These are phyloP conservation scores for Smallanthus sonchifolius DNA, from an alignment of 129 eudicot species.

Conservation along the genomic window DNA sequence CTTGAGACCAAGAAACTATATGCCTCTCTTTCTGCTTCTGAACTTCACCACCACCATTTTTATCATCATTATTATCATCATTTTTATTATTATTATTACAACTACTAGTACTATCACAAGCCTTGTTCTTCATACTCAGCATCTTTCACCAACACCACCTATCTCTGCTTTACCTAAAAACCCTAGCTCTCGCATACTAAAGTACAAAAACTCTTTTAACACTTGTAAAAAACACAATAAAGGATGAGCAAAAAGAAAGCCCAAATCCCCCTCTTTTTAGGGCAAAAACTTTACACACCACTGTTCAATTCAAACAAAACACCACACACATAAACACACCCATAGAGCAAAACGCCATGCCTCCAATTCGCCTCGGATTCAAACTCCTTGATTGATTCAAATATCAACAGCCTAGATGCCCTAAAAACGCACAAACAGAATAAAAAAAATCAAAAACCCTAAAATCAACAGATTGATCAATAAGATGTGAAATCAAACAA, in stretches of 20 bases:
- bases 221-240: background rate
- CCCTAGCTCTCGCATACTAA: conserved; percentile 54
- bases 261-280: conserved; percentile 32
- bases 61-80: background rate
- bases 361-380: conserved; percentile 40
- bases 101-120: conserved; percentile 17
- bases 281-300: conserved; percentile 38
- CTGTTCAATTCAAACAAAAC: conserved; percentile 43
- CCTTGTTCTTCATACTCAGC: conserved; percentile 56
- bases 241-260: conserved; percentile 25
- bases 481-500: background rate
- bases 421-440: conserved; percentile 24
- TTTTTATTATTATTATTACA: background rate
- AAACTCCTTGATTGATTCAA: conserved; percentile 25
- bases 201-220: conserved; percentile 28
- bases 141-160: conserved; percentile 21
- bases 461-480: background rate
- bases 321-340: background rate
- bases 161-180: conserved; percentile 26
- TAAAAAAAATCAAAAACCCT: background rate
- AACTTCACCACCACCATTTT: conserved; percentile 28
- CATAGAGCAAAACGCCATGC: background rate
- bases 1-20: conserved; percentile 92
- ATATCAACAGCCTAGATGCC: conserved; percentile 23
- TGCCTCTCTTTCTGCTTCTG: conserved; percentile 72